Evolutionary conservation across 208 protist genomes (phyloP).

Genomic region (Wallacemonas sp.): DNA sequence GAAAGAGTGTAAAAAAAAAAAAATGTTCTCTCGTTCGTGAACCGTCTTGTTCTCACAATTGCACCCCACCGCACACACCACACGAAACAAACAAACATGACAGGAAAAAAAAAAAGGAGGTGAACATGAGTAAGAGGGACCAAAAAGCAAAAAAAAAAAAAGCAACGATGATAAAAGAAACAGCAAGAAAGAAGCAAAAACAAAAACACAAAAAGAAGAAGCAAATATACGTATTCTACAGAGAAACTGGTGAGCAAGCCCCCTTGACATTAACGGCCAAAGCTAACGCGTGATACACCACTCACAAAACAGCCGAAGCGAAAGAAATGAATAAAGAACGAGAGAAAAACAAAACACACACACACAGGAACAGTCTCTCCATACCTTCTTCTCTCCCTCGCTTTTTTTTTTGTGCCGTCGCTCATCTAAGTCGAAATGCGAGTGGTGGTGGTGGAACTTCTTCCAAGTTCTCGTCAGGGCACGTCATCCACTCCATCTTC

Average conservation of each 20-base stretch:
- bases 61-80: not conserved
- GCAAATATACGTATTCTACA: not conserved
- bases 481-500: slow-evolving; percentile 73
- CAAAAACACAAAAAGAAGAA: not conserved
- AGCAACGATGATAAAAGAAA: not conserved
- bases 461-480: slow-evolving; percentile 50
- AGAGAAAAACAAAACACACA: too few relatives aligned
- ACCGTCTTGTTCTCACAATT: too few relatives aligned
- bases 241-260: not conserved
- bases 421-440: slow-evolving; percentile 4
- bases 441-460: slow-evolving; percentile 38
- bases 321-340: too few relatives aligned
- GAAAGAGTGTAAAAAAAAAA: not conserved
- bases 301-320: too few relatives aligned
- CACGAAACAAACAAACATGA: not conserved
- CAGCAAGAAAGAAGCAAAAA: not conserved
- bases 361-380: too few relatives aligned
- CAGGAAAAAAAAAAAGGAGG: not conserved
- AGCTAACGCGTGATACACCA: too few relatives aligned
- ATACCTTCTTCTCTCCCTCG: slow-evolving; percentile 3
- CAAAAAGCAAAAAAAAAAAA: not conserved
- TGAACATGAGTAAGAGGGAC: too few relatives aligned
- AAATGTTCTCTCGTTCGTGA: too few relatives aligned
- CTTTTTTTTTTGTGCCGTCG: not conserved
- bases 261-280: too few relatives aligned